Base-by-base conservation (phyloP, 2,329 filamentous ascomycete species). In the Clonostachys rhizophaga region DNA sequence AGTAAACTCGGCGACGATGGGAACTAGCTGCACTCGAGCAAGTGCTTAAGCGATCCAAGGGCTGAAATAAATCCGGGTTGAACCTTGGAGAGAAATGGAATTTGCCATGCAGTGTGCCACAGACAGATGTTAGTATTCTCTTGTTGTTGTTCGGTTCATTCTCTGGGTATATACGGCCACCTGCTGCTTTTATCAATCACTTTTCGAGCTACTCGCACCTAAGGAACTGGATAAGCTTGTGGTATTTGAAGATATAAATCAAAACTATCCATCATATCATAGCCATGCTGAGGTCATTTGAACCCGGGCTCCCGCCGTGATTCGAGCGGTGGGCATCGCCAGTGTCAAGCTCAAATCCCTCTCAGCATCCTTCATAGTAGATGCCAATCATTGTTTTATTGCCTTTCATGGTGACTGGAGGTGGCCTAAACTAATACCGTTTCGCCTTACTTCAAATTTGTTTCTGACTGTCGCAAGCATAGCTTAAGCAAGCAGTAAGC, bases 1-100 rank as follows among this genome's bases (percentile, higher is more conserved):
- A 64, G 50, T 65, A 69, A 50, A 67, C 49, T 49, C 63, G 63
- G 47, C 58, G 63, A 49, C 54, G 60, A 57, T 68, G 62, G 61
- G 60, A 59, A 43, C 59, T 58, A 34, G 18, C 40, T 20, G 51
- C 58, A 20, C 54, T 69, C 18, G 52, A 52, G 30, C 50, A 61
- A 10, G 64, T 69, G 53, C 53, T 69, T 49, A 49, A 58, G 10
- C 59, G 58, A 42, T 58, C 68, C 48, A 60, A 18, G 18, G 18
- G 18, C 18, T 18, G 18, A 18, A 18, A 18, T 18, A 18, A 18
- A 18, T 18, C 66, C 11, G 60, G 56, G 46, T 47, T 71, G 64
- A 69, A 52, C 66, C 62, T 44, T 69, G 66, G 64, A 64, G 60
- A 50, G 61, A 67, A 51, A 11, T 1, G 3, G 63, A 52, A 54